Evolutionary conservation across 2,329 filamentous ascomycete genomes (phyloP), one percentile per base, ranked within the genome.

Genomic region (Colletotrichum sidae): DNA sequence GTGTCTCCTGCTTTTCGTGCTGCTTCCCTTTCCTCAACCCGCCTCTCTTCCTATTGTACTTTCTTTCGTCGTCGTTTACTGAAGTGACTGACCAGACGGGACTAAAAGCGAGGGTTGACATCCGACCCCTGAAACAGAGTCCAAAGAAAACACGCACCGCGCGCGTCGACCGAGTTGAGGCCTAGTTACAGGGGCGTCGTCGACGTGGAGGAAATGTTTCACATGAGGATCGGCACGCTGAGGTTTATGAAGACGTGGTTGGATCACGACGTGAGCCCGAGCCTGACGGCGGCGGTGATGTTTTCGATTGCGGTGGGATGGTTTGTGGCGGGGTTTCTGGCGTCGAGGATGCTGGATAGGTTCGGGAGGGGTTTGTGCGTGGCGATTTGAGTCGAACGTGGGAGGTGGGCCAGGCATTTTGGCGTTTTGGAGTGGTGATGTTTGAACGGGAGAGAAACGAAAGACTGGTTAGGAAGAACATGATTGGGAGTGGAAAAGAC

Each of bases 181-280:
- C 65, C 67, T 11, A 59, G 51, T 15, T 52, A 46, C 25, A 38
- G 47, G n/a, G 65, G 49, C 9, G 41, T 46, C 7, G 59, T 68
- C 38, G 65, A 68, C 39, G 64, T 68, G 17, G 33, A 68, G 7
- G 76, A 78, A 67, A 59, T 78, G 34, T 77, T 76, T 58, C 72
- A 74, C 69, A 73, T 77, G 72, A 72, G 74, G n/a, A 64, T 78
- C 39, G 74, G 75, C 37, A 69, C 60, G 35, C 63, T 78, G 56
- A 65, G 70, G 8, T 69, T 78, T 10, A 68, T 72, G 2, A 72
- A 74, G 67, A 61, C 69, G 13, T 77, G 76, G 76, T 61, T 76
- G 35, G 74, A 76, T 38, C 68, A 71, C 42, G 69, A 70, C 38
- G 67, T 76, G 44, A 73, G 72, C 35, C 58, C 68, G 11, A 67